Base-by-base conservation (phyloP, 768 basidiomycete species). In the Kwoniella shandongensis region DNA sequence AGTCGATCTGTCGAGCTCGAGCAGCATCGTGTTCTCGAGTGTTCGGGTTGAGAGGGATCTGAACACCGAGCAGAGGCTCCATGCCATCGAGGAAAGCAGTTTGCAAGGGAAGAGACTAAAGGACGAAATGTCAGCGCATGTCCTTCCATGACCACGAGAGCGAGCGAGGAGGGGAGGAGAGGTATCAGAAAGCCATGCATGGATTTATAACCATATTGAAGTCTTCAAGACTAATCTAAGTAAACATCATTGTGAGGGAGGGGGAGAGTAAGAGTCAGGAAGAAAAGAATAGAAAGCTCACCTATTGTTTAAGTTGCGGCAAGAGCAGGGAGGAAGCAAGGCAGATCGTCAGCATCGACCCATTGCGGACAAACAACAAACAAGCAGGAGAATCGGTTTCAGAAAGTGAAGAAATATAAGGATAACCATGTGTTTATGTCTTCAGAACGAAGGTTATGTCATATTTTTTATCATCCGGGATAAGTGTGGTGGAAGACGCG, bases 171-270 rank as follows among this genome's bases (percentile, higher is more conserved):
- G 50, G 38, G 51, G 23, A 17, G 25, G 22, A 52, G 45, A 65
- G 56, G 60, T 49, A 59, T 78, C 77, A 78, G 76, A 72, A 77
- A 78, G 77, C 77, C 77, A 78, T 78, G 76, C 76, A 78, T 78
- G 52, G 63, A 51, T 68, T 70, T 77, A 58, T 63, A 77, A 78
- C 77, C 77, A 78, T 70, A 61, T 60, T 49, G 62, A 61, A 48
- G 76, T 77, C 76, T 77, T 76, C 61, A 72, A 74, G 73, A 93
- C 89, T 92, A 93, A 93, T 92, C 91, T 86, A 81, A 82, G 78
- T 78, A 77, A 39, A 83, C 81, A 82, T 84, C 86, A 85, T 82
- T 52, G 41, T 64, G 59, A 78, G 78, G 73, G 68, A n/a, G 63
- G 45, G 45, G 44, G 35, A 66, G 44, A 67, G 61, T 60, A 60